phyloP scores from a whole-genome alignment of 208 protist genomes.

The Leishmania tarentolae region DNA sequence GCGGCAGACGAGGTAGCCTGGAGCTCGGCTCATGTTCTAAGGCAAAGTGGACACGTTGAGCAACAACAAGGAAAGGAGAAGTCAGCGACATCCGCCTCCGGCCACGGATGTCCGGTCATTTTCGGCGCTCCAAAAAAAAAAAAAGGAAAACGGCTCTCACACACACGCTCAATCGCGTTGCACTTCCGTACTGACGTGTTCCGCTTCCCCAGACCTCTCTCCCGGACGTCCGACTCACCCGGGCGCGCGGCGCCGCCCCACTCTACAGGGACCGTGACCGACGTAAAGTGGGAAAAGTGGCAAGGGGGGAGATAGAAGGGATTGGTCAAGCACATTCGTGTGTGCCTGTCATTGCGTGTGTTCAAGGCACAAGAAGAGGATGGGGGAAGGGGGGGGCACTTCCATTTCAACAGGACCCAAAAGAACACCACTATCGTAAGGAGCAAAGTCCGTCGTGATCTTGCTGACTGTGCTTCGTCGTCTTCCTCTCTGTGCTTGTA shows the following conservation, averaged over 20 bases:
- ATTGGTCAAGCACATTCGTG: not conserved
- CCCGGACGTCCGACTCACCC: not conserved
- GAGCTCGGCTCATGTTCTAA: not conserved
- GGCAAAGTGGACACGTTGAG: not conserved
- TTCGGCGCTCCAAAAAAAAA: not conserved
- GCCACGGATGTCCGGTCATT: not conserved
- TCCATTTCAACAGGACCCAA: not conserved
- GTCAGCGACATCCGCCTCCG: not conserved
- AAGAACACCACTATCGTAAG: not conserved
- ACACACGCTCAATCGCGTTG: not conserved
- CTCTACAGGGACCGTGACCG: not conserved
- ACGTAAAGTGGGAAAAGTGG: not conserved
- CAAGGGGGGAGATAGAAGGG: not conserved
- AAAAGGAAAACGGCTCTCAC: not conserved
- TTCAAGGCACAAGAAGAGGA: not conserved
- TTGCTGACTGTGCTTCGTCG: not conserved
- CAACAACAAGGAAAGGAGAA: not conserved
- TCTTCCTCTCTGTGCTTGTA: not conserved
- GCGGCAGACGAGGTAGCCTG: not conserved
- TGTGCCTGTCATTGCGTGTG: not conserved
- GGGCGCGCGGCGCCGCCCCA: not conserved
- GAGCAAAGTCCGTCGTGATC: not conserved
- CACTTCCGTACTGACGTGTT: too few species aligned
- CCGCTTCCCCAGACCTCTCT: not conserved
- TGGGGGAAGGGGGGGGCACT: not conserved